A percentile compares a stretch with the other conserved stretches of the same genome.
These are phyloP conservation scores for Wickerhamomyces sydowiorum DNA, from an alignment of 805 yeast genomes.

Conservation along the genomic window DNA sequence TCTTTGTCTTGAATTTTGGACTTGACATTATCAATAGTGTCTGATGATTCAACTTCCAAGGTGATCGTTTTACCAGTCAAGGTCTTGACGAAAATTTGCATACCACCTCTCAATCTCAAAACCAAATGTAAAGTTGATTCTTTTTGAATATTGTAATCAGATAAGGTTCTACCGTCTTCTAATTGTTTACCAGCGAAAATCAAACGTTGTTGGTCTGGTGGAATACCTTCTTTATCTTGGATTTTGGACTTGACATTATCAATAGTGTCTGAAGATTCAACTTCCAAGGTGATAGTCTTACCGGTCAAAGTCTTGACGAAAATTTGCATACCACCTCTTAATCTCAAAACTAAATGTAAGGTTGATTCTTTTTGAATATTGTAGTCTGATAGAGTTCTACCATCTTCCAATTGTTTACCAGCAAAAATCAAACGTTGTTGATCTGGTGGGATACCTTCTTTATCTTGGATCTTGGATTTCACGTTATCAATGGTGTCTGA, in stretches of 20 bases:
- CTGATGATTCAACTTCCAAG: conserved; percentile 96
- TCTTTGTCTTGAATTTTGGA: conserved; percentile 97
- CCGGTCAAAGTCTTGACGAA: conserved; percentile 97
- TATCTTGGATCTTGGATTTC: conserved; percentile 92
- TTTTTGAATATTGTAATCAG: conserved; percentile 93
- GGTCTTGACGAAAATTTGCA: conserved; percentile 95
- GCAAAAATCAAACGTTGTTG: conserved; percentile 94
- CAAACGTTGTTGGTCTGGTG: conserved; percentile 96
- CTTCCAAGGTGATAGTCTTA: conserved; percentile 93
- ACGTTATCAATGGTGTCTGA: conserved; percentile 95
- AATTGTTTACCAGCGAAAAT: conserved; percentile 94
- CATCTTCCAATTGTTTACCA: conserved; percentile 95
- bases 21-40: conserved; percentile 92
- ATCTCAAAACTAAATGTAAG: conserved; percentile 75
- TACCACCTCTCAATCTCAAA: conserved; percentile 80
- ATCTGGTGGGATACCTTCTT: conserved; percentile 96
- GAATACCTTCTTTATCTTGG: conserved; percentile 98
- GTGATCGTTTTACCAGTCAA: conserved; percentile 96
- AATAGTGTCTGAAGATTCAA: conserved; percentile 91
- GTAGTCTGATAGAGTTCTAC: conserved; percentile 91
- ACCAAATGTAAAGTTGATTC: conserved; percentile 84
- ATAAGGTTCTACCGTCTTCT: conserved; percentile 90
- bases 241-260: conserved; percentile 92
- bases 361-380: conserved; percentile 95
- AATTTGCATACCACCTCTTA: conserved; percentile 89